Evolutionary conservation across 2,329 filamentous ascomycete species (phyloP), one percentile per base, ranked within the genome.

Genomic region (Trichoderma hamatum): DNA sequence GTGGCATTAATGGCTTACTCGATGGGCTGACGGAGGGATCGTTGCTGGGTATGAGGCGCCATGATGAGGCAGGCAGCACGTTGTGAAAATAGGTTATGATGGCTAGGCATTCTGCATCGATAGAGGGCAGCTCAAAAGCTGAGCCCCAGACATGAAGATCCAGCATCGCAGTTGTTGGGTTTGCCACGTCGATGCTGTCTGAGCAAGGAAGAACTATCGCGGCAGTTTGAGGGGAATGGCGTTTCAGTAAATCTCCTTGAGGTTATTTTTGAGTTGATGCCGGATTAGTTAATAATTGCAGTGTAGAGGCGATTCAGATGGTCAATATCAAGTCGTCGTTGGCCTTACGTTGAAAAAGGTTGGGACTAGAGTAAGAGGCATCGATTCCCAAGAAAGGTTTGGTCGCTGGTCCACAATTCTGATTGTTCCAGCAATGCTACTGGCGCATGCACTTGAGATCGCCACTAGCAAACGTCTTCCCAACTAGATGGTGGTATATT

Each of bases 91-190:
- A 94, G 65, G 92, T 89, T 73, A 97, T 89, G 54, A 91, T 85
- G 32, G 94, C 94, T 70, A 97, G 88, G 77, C 94, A 98, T 83
- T 97, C 92, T 56, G 95, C 85, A 76, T 98, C 94, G 75, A 98
- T 91, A 54, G 96, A 98, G 16, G 95, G 90, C 55, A 97, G 87
- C 51, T 89, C 90, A 79, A 97, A 97, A 51, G 92, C 94, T 67
- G 93, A 90, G 61, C 94, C 94, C 91, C 94, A 97, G 76, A 97
- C 87, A 81, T 97, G 92, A 70, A 99, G 87, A 81, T 95, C 88
- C 61, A 81, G 72, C 80, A 81, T 81, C 61, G 59, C 32, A 73
- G 75, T 75, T 74, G 74, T 46, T 55, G 52, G 19, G 26, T 28
- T 36, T 32, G 56, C 34, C 28, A 60, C 43, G 7, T 52, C 21